Conservation (phyloP, 345 rosid species). For the Bruguiera parviflora region DNA sequence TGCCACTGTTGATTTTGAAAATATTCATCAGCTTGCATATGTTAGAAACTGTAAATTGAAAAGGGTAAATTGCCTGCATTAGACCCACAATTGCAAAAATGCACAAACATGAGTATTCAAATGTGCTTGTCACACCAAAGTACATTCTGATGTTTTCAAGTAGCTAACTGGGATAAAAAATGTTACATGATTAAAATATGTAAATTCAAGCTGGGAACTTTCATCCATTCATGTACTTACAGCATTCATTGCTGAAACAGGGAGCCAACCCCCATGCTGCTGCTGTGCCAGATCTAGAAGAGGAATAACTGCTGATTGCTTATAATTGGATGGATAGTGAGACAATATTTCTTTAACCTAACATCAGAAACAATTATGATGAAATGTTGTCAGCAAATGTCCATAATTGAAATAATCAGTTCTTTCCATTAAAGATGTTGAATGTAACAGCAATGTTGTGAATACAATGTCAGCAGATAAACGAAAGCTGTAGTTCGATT, state of each 20-base stretch:
- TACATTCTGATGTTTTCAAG: background rate
- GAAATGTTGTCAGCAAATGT: background rate
- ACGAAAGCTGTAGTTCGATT: background rate
- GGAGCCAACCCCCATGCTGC: slow-evolving; percentile 99
- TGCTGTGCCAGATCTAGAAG: slow-evolving; percentile 98
- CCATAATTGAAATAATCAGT: background rate
- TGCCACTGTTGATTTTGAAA: too few species aligned
- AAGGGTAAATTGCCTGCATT: background rate
- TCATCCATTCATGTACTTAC: slow-evolving; percentile 35
- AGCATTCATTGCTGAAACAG: slow-evolving; percentile 98
- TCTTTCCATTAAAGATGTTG: background rate
- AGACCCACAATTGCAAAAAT: background rate
- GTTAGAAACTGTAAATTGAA: background rate
- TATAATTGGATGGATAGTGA: slow-evolving; percentile 95
- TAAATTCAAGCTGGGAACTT: background rate
- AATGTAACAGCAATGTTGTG: background rate
- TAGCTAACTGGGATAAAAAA: background rate
- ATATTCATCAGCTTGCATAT: background rate
- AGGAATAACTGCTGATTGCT: slow-evolving; percentile 97
- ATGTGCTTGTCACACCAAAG: background rate
- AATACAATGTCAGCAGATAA: background rate
- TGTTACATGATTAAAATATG: too few species aligned
- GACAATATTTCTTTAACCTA: slow-evolving; percentile 91
- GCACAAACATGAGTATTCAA: background rate
- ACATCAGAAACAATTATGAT: background rate